Conservation (phyloP, 306 rosid genomes). For the Fragaria vesca region DNA sequence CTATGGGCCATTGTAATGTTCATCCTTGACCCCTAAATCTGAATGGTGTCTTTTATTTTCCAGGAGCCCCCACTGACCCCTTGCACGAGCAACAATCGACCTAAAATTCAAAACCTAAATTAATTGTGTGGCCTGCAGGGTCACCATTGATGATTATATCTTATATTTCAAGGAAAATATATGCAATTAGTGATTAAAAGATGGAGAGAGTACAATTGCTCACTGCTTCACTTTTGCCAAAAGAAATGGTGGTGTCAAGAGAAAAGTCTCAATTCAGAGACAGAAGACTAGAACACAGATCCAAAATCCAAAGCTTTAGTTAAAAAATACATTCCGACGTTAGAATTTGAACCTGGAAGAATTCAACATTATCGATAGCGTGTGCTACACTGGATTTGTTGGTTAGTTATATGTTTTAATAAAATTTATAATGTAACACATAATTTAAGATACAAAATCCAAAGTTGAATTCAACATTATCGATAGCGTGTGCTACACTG, state of each 20-base stretch:
- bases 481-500: too few species aligned
- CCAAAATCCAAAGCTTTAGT: too few species aligned
- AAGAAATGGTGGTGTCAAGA: background rate
- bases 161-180: background rate
- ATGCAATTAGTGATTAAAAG: background rate
- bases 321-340: too few species aligned
- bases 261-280: too few species aligned
- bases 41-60: background rate
- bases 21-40: background rate
- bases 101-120: background rate
- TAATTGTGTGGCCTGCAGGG: background rate
- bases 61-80: constrained; percentile 4
- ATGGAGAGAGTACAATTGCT: background rate
- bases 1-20: background rate
- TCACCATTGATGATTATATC: background rate
- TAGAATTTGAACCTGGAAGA: too few species aligned
- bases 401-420: too few species aligned
- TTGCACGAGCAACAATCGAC: background rate
- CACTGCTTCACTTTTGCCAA: background rate
- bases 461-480: too few species aligned
- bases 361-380: too few species aligned
- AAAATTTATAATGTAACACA: too few species aligned
- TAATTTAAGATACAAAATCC: too few species aligned
- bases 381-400: too few species aligned
- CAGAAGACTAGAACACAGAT: too few species aligned